Base-by-base conservation (phyloP, 345 rosid species). In the Hirschfeldia incana region DNA sequence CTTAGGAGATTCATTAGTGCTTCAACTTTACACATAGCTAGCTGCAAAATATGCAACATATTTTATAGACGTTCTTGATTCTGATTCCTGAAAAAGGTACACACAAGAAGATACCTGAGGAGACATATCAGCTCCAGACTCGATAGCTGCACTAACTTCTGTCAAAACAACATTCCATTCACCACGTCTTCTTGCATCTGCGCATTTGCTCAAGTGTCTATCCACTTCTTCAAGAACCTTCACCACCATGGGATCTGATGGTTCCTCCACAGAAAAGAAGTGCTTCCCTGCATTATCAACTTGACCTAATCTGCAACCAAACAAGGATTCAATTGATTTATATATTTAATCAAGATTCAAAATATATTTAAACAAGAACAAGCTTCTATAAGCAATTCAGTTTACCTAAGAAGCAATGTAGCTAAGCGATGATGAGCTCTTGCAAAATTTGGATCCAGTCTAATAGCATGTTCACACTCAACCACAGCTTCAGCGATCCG, bases 21-120 rank as follows among this genome's bases (percentile, higher is more conserved):
- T 87, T 96, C 99, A 42, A 83, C 97, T 89, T 91, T 93, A 93
- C 97, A 96, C 92, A 92, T 86, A 81, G 81, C 82, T 85, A 96
- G 91, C 99, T 21, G 21, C 21, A 21, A 21, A 21, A 21, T 21
- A 21, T 21, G 21, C 21, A 21, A 21, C 21, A 21, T 21, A 21
- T 21, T 21, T 21, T 21, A 21, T 21, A 21, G 21, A 21, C 21
- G 21, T 21, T 21, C 21, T 21, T 21, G 26, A 59, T 59, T 58
- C 63, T 70, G 39, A 84, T 88, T 89, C n/a, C 32, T 81, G 77
- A 84, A 71, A 71, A 70, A 65, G 72, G 72, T 82, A 76, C 69
- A 79, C 2, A 53, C 59, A 80, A 74, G 10, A 44, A 69, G 4
- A 36, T 59, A 96, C 99, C 97, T 87, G 97, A 74, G 92, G 90